These are phyloP conservation scores for Macrolepiota fuliginosa DNA, from an alignment of 768 basidiomycete genomes.

Conservation along the genomic window DNA sequence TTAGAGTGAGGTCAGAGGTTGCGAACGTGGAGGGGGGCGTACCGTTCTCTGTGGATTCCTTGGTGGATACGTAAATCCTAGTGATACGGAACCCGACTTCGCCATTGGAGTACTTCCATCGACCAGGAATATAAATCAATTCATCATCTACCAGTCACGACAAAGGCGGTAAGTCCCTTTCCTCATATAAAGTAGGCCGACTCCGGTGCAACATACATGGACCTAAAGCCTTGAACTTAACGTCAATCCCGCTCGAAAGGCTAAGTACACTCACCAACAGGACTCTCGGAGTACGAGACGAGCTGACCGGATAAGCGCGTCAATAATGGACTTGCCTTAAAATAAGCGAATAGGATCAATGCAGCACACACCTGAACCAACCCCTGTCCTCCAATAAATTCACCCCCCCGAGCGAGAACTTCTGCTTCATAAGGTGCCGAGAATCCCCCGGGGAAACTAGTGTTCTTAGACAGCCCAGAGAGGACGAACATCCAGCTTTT, in stretches of 20 bases:
- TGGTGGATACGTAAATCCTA: conserved; percentile 32
- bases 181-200: not conserved
- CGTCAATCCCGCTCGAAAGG: not conserved
- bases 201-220: not conserved
- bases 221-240: not conserved
- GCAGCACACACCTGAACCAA: conserved; percentile 20
- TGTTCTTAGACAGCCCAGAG: conserved; percentile 17
- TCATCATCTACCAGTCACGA: conserved; percentile 26
- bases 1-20: not conserved
- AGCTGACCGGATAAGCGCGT: conserved; percentile 17
- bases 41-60: conserved; percentile 29
- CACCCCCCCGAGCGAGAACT: conserved; percentile 22
- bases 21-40: not conserved
- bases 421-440: conserved; percentile 24
- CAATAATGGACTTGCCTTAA: too few species aligned
- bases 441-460: conserved; percentile 31
- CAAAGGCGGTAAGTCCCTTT: not conserved
- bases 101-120: conserved; percentile 29
- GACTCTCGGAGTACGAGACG: conserved; percentile 28
- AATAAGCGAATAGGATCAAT: not conserved
- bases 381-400: conserved; percentile 29
- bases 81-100: conserved; percentile 27
- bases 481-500: conserved; percentile 25
- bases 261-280: conserved; percentile 25
- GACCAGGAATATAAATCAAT: conserved; percentile 30